Conservation (phyloP, 331 rosid species). For the Stylosanthes scabra region DNA sequence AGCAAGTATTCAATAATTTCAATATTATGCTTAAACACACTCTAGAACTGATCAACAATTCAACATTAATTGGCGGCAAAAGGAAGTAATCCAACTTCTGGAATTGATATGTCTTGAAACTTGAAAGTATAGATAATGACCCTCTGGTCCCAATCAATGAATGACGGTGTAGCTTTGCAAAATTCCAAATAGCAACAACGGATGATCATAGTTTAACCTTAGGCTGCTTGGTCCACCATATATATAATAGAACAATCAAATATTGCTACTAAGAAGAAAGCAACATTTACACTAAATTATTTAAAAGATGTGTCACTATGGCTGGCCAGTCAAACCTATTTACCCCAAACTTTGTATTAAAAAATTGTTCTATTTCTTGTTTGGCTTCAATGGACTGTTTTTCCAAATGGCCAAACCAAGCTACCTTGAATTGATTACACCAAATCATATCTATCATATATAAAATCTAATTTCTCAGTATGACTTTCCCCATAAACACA, state of each 20-base stretch:
- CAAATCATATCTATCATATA: no score
- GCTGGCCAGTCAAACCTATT: constrained; percentile 37
- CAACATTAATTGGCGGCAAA: background rate
- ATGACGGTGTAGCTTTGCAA: background rate
- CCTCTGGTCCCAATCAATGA: constrained; percentile 2
- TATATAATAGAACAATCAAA: constrained; percentile 6
- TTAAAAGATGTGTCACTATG: constrained; percentile 1
- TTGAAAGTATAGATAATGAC: background rate
- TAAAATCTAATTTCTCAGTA: constrained; percentile 2
- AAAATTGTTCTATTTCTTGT: constrained; percentile 18
- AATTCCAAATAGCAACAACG: background rate
- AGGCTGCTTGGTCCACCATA: background rate
- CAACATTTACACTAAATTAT: constrained; percentile 21
- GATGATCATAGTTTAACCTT: background rate
- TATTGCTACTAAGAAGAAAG: constrained; percentile 11
- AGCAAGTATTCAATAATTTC: no score
- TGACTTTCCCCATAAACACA: background rate
- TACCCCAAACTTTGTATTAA: constrained; percentile 17
- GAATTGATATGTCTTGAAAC: background rate
- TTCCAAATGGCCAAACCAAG: constrained; percentile 34
- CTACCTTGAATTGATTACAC: background rate
- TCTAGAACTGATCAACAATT: background rate
- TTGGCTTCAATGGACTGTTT: constrained; percentile 18
- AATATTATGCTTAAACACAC: no score
- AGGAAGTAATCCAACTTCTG: background rate